These are phyloP conservation scores for Heliosperma pusillum DNA, from an alignment of 148 eudicot species.

Conservation along the genomic window DNA sequence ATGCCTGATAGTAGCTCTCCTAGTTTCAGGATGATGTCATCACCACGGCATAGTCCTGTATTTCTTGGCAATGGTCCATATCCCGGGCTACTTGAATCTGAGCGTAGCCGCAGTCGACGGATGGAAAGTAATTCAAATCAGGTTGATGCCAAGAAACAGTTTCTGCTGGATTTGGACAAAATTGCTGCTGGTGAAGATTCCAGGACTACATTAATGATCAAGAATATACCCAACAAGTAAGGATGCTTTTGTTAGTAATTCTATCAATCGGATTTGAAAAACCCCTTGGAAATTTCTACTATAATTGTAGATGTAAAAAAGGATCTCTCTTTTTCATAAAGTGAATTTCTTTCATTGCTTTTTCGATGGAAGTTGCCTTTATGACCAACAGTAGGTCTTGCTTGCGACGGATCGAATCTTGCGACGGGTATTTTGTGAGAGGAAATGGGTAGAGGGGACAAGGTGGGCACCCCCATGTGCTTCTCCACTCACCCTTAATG, in stretches of 20 bases:
- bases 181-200: conserved; percentile 73
- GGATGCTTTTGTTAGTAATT: not conserved
- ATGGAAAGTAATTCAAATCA: conserved; percentile 53
- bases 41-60: conserved; percentile 59
- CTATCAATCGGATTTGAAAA: too few species aligned
- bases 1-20: conserved; percentile 56
- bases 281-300: not conserved
- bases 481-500: too few species aligned
- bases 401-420: too few species aligned
- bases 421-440: too few species aligned
- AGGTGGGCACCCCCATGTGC: too few species aligned
- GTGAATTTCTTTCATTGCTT: not conserved
- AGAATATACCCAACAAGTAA: conserved; percentile 94
- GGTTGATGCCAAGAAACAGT: conserved; percentile 66
- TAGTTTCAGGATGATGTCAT: conserved; percentile 56
- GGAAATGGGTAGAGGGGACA: too few species aligned
- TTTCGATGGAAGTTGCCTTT: not conserved
- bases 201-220: conserved; percentile 89
- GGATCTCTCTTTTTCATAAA: too few species aligned
- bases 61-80: conserved; percentile 60
- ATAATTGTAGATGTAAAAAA: too few species aligned
- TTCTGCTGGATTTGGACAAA: conserved; percentile 77
- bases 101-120: conserved; percentile 45
- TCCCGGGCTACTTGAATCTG: conserved; percentile 58
- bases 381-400: too few species aligned